Base-by-base conservation (phyloP, 495 filamentous ascomycete genomes). In the Letharia columbiana region DNA sequence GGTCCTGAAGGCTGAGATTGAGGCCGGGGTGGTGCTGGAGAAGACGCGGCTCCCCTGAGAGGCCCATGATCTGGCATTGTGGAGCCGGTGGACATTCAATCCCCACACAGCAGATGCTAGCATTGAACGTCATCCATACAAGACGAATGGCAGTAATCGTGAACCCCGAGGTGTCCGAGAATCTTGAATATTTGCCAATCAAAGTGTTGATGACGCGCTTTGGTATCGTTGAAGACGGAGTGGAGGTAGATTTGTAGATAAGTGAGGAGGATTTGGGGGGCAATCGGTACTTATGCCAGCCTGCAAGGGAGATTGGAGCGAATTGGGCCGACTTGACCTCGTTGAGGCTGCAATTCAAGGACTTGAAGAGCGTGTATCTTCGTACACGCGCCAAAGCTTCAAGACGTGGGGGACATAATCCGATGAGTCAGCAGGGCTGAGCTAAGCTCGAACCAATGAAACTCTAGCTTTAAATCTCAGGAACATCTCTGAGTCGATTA, bases 21-120 rank as follows among this genome's bases (percentile, higher is more conserved):
- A 56, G 66, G 67, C 52, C 31, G 28, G 31, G 18, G 52, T 8
- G 52, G 52, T 33, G 45, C 66, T 35, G 70, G 71, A 40, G 71
- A 70, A 44, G 67, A 69, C 58, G 68, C 69, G 39, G 67, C 61
- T 20, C 68, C 60, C 40, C 64, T 62, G 52, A 70, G 59, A 28
- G 69, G 61, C 31, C 52, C 50, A 66, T 70, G 61, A 50, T 69
- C 64, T 31, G 59, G 61, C 56, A 69, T 66, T 63, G 60, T 65
- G 57, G 67, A 67, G 57, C 68, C 67, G 10, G 70, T 68, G 66
- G 68, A 69, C 73, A 73, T 73, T 59, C 63, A 66, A 63, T 54
- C 33, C 33, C 18, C 31, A 9, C 35, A 5, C 35, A 9, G 10
- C 41, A 28, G 37, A 23, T 35, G 17, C 9, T 23, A 37, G 31